These are phyloP conservation scores for Citrus cavaleriei DNA, from an alignment of 345 rosid genomes.

Conservation along the genomic window DNA sequence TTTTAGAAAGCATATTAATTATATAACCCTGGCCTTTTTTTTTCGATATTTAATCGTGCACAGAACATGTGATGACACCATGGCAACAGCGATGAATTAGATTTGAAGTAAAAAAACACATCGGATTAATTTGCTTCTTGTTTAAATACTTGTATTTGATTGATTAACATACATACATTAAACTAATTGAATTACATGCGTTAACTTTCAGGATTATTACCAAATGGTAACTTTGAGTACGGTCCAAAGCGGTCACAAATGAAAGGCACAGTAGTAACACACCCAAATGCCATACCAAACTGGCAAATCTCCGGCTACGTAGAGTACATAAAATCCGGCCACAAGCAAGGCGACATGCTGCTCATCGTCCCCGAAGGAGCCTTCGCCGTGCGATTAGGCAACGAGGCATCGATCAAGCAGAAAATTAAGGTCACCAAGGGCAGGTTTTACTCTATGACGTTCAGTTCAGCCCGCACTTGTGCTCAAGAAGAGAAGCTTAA, in stretches of 20 bases:
- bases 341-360: constrained; percentile 85
- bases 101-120: background rate
- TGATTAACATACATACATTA: background rate
- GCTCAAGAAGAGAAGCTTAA: constrained; percentile 78
- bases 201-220: constrained; percentile 58
- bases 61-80: constrained; percentile 20
- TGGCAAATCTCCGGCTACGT: constrained; percentile 77
- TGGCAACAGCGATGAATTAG: background rate
- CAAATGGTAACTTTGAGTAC: constrained; percentile 76
- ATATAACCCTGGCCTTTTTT: too few relatives aligned
- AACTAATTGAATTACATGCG: too few relatives aligned
- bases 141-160: background rate
- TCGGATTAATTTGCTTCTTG: background rate
- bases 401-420: constrained; percentile 73
- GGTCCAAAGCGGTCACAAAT: constrained; percentile 58
- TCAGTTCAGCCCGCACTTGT: constrained; percentile 77
- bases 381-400: constrained; percentile 70
- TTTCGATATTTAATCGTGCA: constrained; percentile 1
- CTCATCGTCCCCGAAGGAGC: constrained; percentile 73
- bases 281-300: constrained; percentile 50
- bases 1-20: background rate
- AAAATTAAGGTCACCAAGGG: constrained; percentile 42
- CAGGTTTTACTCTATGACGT: constrained; percentile 55
- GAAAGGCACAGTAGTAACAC: constrained; percentile 57
- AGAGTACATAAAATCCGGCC: constrained; percentile 88